Base-by-base conservation (phyloP, 2,329 filamentous ascomycete species). In the Fusarium sp. region DNA sequence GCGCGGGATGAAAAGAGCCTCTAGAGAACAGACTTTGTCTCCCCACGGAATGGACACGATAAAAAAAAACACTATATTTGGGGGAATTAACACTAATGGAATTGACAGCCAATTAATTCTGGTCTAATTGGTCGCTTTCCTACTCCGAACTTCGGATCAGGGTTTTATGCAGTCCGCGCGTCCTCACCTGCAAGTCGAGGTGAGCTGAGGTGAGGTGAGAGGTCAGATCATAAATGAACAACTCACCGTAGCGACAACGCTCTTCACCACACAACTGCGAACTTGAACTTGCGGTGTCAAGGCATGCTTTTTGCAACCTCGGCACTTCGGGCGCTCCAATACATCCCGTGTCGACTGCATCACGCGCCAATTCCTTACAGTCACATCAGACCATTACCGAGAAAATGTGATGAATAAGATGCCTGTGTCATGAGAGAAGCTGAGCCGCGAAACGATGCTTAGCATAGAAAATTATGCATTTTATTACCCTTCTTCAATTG, bases 201-300 rank as follows among this genome's bases (percentile, higher is more conserved):
- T 59, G 45, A 57, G 54, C 0, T 44, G 33, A 33, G 33, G 33
- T 49, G 42, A 59, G 56, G 15, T 59, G 42, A 59, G 44, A 52
- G 45, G 44, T 59, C 56, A 59, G 56, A 59, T 59, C 56, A 59
- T 52, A 39, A 13, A 35, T 17, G 14, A n/a, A 15, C 55, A 58
- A 28, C 41, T 36, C 42, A 58, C 41, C 55, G 15, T 58, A 12
- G 3, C 2, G 24, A 49, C 31, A 58, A 49, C 24, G 41, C 33
- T 2, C 33, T 22, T 58, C 7, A 36, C 17, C 24, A 48, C 55
- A 14, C 24, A 28, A 48, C 4, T 12, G 2, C 26, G 20, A 56
- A 33, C 17, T 7, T 4, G 44, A 38, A 48, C 6, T 36, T 49
- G 41, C 55, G 42, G 41, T 36, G 55, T 49, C 41, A 38, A 33